A percentile compares a stretch with the other conserved stretches of the same genome.
phyloP scores from a whole-genome alignment of 345 rosid species.

The Populus davidiana region DNA sequence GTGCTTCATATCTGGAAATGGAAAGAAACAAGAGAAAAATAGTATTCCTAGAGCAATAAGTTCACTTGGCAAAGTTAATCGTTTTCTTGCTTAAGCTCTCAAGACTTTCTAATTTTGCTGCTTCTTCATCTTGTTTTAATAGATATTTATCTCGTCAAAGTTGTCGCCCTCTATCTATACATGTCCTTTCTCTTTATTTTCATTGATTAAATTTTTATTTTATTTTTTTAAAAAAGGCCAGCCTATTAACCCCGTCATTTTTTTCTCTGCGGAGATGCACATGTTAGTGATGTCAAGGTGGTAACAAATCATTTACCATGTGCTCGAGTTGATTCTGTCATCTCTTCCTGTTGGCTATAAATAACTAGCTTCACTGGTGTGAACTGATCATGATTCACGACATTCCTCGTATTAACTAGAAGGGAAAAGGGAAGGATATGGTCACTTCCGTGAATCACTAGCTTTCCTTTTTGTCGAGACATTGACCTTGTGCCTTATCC shows the following conservation, averaged over 20 bases:
- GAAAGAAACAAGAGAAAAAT: background rate
- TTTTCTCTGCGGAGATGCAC: conserved; percentile 21
- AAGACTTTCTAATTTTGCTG: background rate
- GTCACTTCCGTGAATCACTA: conserved; percentile 21
- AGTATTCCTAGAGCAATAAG: background rate
- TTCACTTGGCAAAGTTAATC: too few species aligned
- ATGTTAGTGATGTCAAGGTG: conserved; percentile 6
- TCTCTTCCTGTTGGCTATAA: background rate
- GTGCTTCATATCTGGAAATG: background rate
- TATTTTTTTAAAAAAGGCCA: background rate
- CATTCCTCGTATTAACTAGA: background rate
- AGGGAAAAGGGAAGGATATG: background rate
- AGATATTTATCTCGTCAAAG: background rate
- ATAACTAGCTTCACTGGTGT: background rate
- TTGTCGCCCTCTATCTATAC: background rate
- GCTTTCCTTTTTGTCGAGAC: conserved; percentile 13
- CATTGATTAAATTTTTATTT: too few species aligned
- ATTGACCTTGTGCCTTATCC: conserved; percentile 17
- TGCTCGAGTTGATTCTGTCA: background rate
- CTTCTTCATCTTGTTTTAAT: background rate
- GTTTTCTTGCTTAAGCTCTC: background rate
- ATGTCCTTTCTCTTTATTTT: background rate
- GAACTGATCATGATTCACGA: background rate
- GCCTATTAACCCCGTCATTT: background rate
- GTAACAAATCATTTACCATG: conserved; percentile 14